These are phyloP conservation scores for Ustilago xerochloae DNA, from an alignment of 1,284 basidiomycete genomes.

Conservation along the genomic window DNA sequence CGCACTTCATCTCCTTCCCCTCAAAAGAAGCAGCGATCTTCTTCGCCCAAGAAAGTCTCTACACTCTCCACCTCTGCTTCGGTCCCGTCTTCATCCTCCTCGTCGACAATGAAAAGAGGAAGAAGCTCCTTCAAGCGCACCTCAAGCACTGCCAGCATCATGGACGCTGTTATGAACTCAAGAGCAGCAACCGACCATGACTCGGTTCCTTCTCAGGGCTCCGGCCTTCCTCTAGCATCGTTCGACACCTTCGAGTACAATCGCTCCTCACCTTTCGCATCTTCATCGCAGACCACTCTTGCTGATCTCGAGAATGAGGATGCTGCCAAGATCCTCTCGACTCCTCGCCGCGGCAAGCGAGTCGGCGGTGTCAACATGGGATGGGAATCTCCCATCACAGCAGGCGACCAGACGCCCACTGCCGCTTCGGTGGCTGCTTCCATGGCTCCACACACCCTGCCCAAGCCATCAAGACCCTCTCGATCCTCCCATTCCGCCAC, in stretches of 20 bases:
- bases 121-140: constrained; percentile 33
- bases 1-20: constrained; percentile 36
- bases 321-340: constrained; percentile 36
- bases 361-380: constrained; percentile 53
- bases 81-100: constrained; percentile 5
- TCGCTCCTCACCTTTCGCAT: constrained; percentile 40
- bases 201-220: constrained; percentile 3
- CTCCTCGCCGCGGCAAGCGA: constrained; percentile 46
- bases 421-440: constrained; percentile 19
- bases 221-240: constrained; percentile 4
- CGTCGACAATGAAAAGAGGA: constrained; percentile 11
- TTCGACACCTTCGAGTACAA: constrained; percentile 16
- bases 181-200: constrained; percentile 45
- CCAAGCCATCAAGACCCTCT: constrained; percentile 13
- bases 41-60: constrained; percentile 20
- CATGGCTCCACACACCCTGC: constrained; percentile 34
- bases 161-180: constrained; percentile 49
- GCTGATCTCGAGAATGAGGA: constrained; percentile 34
- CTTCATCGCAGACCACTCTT: constrained; percentile 39
- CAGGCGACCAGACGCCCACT: constrained; percentile 21
- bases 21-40: constrained; percentile 41
- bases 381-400: constrained; percentile 41
- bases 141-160: constrained; percentile 43
- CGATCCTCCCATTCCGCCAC: not conserved
- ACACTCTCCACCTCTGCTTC: constrained; percentile 4